Evolutionary conservation across 2,329 filamentous ascomycete species (phyloP).

Genomic region (Monascus ruber): DNA sequence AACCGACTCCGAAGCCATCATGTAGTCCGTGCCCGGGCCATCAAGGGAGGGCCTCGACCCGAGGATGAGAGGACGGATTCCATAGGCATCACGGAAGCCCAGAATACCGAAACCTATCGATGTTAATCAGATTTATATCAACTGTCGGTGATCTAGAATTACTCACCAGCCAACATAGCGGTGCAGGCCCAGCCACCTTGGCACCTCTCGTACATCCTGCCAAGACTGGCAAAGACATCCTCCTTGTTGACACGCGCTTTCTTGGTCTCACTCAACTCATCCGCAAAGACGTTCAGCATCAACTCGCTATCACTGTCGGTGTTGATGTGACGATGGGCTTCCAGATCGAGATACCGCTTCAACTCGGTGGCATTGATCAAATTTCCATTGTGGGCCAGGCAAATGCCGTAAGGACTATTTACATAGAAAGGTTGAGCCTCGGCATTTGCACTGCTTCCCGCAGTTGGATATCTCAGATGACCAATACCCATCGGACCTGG

Average conservation of each 20-base stretch:
- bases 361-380: slow-evolving; percentile 67
- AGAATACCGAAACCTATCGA: slow-evolving; percentile 59
- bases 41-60: slow-evolving; percentile 61
- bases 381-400: slow-evolving; percentile 77
- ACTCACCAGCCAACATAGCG: slow-evolving; percentile 61
- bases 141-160: background rate
- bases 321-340: slow-evolving; percentile 78
- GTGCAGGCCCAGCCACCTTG: slow-evolving; percentile 70
- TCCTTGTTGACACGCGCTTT: slow-evolving; percentile 69
- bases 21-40: slow-evolving; percentile 63
- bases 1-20: slow-evolving; percentile 83
- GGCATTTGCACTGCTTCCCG: slow-evolving; percentile 69
- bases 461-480: slow-evolving; percentile 82
- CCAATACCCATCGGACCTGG: slow-evolving; percentile 79
- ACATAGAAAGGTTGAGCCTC: slow-evolving; percentile 92
- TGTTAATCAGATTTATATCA: slow-evolving; percentile 8
- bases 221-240: slow-evolving; percentile 63
- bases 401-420: slow-evolving; percentile 75
- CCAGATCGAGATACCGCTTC: slow-evolving; percentile 59
- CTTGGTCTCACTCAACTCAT: slow-evolving; percentile 66
- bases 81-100: slow-evolving; percentile 67
- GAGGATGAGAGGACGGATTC: slow-evolving; percentile 71
- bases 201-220: slow-evolving; percentile 61
- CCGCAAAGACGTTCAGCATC: slow-evolving; percentile 80
- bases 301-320: slow-evolving; percentile 81